Evolutionary conservation across 768 basidiomycete genomes (phyloP).

Genomic region (Tulasnella sp.): DNA sequence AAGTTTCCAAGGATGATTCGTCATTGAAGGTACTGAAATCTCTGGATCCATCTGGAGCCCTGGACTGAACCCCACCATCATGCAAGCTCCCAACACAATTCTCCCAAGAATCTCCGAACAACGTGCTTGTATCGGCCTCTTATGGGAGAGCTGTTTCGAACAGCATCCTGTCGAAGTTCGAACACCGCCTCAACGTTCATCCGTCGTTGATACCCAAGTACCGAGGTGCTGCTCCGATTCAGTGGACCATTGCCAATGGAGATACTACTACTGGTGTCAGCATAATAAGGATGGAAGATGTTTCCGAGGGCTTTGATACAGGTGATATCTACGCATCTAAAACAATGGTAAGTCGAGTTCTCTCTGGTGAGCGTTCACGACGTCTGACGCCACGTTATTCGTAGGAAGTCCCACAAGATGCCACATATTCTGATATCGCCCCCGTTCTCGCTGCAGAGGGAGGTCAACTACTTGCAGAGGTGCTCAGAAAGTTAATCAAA

Average conservation of each 20-base stretch:
- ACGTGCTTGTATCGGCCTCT: constrained; percentile 80
- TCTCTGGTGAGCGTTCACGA: neutral
- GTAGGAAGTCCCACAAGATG: constrained; percentile 53
- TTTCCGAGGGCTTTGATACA: constrained; percentile 65
- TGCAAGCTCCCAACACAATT: constrained; percentile 47
- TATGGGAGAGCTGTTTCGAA: constrained; percentile 81
- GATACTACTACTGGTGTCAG: constrained; percentile 72
- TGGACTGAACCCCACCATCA: constrained; percentile 28
- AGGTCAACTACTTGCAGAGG: constrained; percentile 65
- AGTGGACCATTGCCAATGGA: constrained; percentile 69
- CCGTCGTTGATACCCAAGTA: constrained; percentile 82
- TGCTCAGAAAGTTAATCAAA: constrained; percentile 59
- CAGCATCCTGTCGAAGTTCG: constrained; percentile 60
- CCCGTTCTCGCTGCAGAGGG: constrained; percentile 59
- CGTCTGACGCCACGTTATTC: neutral
- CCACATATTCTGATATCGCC: constrained; percentile 55
- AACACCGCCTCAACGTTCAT: constrained; percentile 76
- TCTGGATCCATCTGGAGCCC: neutral
- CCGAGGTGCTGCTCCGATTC: constrained; percentile 89
- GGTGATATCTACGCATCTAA: constrained; percentile 63
- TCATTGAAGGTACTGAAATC: constrained; percentile 65
- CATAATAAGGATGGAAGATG: constrained; percentile 70
- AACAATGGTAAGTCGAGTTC: constrained; percentile 50
- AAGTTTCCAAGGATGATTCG: constrained; percentile 56
- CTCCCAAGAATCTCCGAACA: constrained; percentile 38